Percentiles rank a stretch among this genome's conserved stretches.
Conservation (phyloP, 2,329 filamentous ascomycete genomes). For the Scopulariopsis brevicaulis region DNA sequence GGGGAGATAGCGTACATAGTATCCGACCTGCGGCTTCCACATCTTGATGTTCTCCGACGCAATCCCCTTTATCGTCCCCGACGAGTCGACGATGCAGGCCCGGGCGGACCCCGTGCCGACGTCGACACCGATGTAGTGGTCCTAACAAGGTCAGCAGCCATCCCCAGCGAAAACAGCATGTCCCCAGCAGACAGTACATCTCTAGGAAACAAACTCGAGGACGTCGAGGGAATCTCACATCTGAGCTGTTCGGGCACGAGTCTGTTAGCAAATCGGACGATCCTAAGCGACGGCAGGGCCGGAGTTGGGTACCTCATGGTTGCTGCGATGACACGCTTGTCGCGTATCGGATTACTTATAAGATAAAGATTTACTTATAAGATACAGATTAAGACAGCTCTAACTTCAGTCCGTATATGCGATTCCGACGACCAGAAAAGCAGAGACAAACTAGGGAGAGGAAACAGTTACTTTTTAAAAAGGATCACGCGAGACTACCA, state of each 20-base stretch:
- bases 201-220: too few species aligned
- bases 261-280: neutral
- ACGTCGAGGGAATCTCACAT: neutral
- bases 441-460: too few species aligned
- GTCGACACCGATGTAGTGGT: constrained; percentile 75
- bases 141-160: constrained; percentile 18
- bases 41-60: constrained; percentile 67
- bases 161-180: neutral
- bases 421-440: too few species aligned
- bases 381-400: neutral
- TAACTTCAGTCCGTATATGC: too few species aligned
- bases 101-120: constrained; percentile 92
- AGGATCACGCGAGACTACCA: too few species aligned
- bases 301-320: neutral
- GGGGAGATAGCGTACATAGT: constrained; percentile 42
- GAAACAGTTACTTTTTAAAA: too few species aligned
- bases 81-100: constrained; percentile 87
- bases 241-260: too few species aligned
- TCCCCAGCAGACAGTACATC: too few species aligned
- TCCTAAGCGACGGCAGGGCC: neutral
- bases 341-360: neutral
- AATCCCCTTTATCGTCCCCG: constrained; percentile 74
- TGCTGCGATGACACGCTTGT: too few species aligned
- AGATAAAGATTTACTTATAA: neutral
- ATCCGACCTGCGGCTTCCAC: constrained; percentile 66